A percentile compares a stretch with the other conserved stretches of the same genome.
phyloP scores from a whole-genome alignment of 371 early-diverging fungal genomes.

The Lichtheimia corymbifera region DNA sequence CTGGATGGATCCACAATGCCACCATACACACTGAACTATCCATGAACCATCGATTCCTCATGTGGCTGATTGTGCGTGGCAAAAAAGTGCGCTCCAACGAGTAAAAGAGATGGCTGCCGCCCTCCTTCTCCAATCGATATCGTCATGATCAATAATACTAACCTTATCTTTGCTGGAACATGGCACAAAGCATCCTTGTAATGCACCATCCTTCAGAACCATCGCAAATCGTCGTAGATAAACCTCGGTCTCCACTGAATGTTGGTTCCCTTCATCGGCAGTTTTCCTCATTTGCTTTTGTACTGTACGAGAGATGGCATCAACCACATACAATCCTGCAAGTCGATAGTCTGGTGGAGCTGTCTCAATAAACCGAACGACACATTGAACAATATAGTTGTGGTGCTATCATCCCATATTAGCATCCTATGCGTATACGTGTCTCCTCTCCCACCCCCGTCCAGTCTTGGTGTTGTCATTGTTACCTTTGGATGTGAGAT shows the following conservation, averaged over 20 bases:
- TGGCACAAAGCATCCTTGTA: conserved; percentile 32
- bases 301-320: conserved; percentile 61
- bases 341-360: conserved; percentile 63
- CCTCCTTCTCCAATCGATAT: not conserved
- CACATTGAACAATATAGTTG: conserved; percentile 57
- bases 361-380: conserved; percentile 54
- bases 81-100: not conserved
- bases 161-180: conserved; percentile 53
- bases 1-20: too few species aligned
- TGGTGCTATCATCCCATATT: conserved; percentile 41
- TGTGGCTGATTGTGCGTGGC: not conserved
- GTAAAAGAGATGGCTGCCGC: not conserved
- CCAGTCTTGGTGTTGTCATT: not conserved
- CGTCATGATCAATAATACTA: conserved; percentile 8
- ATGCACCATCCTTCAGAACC: conserved; percentile 33
- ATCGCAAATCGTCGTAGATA: conserved; percentile 44
- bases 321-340: conserved; percentile 70
- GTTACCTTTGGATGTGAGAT: conserved; percentile 58
- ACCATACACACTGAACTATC: too few species aligned
- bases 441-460: too few species aligned
- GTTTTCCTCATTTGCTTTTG: conserved; percentile 39
- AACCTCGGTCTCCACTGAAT: conserved; percentile 25
- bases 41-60: too few species aligned
- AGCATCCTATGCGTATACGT: not conserved
- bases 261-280: conserved; percentile 25